These are phyloP conservation scores for Voacanga thouarsii DNA, from an alignment of 257 asterid genomes.

Conservation along the genomic window DNA sequence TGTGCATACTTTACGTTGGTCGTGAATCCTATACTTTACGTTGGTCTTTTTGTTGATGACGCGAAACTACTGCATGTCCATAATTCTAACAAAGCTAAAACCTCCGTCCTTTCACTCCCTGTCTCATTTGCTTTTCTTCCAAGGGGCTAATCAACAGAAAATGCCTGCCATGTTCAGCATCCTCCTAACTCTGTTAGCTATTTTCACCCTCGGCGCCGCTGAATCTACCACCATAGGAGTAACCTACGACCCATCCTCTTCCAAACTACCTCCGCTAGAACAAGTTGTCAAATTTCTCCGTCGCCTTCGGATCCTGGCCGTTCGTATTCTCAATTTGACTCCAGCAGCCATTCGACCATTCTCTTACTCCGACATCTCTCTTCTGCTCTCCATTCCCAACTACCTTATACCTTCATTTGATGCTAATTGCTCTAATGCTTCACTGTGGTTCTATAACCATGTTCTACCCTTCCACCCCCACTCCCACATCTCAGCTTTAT, in stretches of 20 bases:
- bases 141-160: neutral
- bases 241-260: constrained; percentile 51
- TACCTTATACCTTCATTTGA: constrained; percentile 56
- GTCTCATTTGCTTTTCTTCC: neutral
- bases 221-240: constrained; percentile 58
- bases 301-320: constrained; percentile 48
- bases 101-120: neutral
- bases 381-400: constrained; percentile 76
- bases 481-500: constrained; percentile 54
- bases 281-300: constrained; percentile 46
- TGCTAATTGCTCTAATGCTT: constrained; percentile 54
- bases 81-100: neutral
- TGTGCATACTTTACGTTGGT: no score
- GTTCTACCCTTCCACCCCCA: constrained; percentile 86
- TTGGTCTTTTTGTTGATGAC: no score
- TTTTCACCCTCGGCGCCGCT: constrained; percentile 22
- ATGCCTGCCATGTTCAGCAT: constrained; percentile 1
- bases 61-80: neutral
- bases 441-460: constrained; percentile 48
- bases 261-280: constrained; percentile 58
- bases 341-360: constrained; percentile 77
- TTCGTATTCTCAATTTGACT: constrained; percentile 58
- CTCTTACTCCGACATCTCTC: constrained; percentile 76
- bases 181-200: constrained; percentile 10
- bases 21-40: no score